Conservation (phyloP, 306 rosid species). For the Quillaja saponaria region DNA sequence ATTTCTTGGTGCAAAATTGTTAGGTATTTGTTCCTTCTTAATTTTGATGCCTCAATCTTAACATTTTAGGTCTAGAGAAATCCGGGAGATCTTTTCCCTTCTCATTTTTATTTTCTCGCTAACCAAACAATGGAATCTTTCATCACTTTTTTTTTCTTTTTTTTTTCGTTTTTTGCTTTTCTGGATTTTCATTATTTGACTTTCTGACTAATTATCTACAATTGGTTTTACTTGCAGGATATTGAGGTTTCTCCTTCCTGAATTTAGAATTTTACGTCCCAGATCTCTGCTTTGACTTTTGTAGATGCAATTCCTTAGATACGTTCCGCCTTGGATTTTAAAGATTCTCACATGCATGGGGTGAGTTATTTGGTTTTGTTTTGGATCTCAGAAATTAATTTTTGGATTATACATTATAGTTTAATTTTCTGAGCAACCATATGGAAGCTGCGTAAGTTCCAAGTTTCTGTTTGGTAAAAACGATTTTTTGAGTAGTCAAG, state of each 20-base stretch:
- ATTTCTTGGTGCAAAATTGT: background rate
- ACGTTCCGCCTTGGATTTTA: constrained; percentile 60
- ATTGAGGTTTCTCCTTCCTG: constrained; percentile 22
- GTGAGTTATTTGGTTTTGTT: constrained; percentile 45
- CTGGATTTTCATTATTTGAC: constrained; percentile 19
- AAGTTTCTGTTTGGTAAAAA: constrained; percentile 17
- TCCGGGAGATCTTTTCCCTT: background rate
- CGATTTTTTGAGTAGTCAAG: constrained; percentile 12
- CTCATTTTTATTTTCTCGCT: background rate
- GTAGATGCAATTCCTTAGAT: constrained; percentile 57
- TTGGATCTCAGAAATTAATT: constrained; percentile 1
- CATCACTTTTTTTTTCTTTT: constrained; percentile 22
- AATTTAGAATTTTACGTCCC: constrained; percentile 30
- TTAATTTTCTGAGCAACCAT: constrained; percentile 1
- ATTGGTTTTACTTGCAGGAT: constrained; percentile 30
- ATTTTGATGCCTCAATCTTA: background rate
- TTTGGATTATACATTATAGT: too few relatives aligned
- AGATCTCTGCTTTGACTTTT: constrained; percentile 36
- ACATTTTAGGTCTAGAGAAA: too few relatives aligned
- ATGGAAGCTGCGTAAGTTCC: constrained; percentile 22
- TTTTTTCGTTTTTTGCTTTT: background rate
- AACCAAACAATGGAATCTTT: constrained; percentile 33
- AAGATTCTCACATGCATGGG: constrained; percentile 67
- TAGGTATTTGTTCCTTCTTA: background rate
- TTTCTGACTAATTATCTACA: constrained; percentile 16